phyloP scores from a whole-genome alignment of 75 land plant species.

The Azolla pinnata region DNA sequence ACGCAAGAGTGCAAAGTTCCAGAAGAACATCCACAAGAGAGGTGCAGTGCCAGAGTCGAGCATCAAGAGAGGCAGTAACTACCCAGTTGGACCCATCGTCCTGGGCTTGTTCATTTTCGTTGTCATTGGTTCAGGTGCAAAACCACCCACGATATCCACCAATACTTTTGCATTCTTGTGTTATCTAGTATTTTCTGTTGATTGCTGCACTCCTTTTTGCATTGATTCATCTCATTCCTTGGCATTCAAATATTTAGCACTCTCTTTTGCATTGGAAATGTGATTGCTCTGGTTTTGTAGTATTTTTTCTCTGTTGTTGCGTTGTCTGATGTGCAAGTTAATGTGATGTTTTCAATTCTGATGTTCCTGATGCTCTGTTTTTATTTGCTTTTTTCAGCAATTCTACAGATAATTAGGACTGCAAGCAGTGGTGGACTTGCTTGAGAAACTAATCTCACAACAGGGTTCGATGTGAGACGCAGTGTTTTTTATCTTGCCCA shows the following conservation, averaged over 20 bases:
- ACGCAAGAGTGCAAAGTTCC: constrained; percentile 65
- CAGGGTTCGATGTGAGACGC: too few relatives aligned
- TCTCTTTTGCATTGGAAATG: background rate
- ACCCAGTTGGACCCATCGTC: constrained; percentile 73
- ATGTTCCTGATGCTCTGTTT: background rate
- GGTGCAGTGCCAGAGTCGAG: constrained; percentile 62
- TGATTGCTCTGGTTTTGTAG: too few relatives aligned
- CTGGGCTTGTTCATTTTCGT: constrained; percentile 81
- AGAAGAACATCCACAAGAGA: constrained; percentile 80
- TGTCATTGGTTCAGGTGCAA: constrained; percentile 66
- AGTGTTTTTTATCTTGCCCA: background rate
- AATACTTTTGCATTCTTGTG: too few relatives aligned
- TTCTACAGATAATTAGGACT: constrained; percentile 69
- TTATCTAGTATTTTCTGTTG: too few relatives aligned
- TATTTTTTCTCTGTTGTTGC: too few relatives aligned
- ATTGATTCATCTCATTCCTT: background rate
- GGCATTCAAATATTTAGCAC: background rate
- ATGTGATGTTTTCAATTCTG: background rate
- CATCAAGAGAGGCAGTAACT: constrained; percentile 44
- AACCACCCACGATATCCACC: background rate
- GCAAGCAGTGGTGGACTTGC: constrained; percentile 70
- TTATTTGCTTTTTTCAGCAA: constrained; percentile 29
- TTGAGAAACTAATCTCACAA: background rate
- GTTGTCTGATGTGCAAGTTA: too few relatives aligned
- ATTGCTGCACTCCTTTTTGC: background rate